Evolutionary conservation across 2,329 filamentous ascomycete species (phyloP).

Genomic region (Penicillium sp.): DNA sequence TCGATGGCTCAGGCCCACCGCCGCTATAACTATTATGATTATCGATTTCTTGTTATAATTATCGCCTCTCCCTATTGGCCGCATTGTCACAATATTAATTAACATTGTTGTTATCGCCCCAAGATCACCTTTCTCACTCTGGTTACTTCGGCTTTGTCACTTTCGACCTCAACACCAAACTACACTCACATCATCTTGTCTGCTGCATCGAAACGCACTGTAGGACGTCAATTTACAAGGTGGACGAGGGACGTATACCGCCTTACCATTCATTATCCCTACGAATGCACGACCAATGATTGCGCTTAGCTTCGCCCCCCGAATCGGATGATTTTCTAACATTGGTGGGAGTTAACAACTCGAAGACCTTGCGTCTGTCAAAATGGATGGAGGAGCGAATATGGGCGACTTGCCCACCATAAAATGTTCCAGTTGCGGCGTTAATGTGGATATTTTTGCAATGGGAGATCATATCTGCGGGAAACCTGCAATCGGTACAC

Average conservation of each 20-base stretch:
- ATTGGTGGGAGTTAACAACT: slow-evolving; percentile 12
- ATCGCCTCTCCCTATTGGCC: slow-evolving; percentile 10
- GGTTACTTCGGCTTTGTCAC: neutral
- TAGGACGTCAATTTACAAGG: neutral
- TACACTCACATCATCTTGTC: neutral
- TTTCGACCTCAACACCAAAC: slow-evolving; percentile 4
- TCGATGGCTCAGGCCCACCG: slow-evolving; percentile 10
- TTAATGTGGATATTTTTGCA: slow-evolving; percentile 78
- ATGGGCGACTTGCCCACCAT: slow-evolving; percentile 78
- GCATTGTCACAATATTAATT: slow-evolving; percentile 8
- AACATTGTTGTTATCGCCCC: slow-evolving; percentile 9
- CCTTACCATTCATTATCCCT: neutral
- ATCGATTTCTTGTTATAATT: slow-evolving; percentile 16
- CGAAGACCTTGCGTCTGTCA: slow-evolving; percentile 47
- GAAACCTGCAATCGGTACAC: slow-evolving; percentile 45
- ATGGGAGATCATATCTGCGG: slow-evolving; percentile 85
- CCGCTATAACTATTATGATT: slow-evolving; percentile 13
- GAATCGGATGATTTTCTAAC: slow-evolving; percentile 21
- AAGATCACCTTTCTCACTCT: slow-evolving; percentile 4
- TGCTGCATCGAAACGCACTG: neutral
- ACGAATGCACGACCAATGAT: slow-evolving; percentile 17
- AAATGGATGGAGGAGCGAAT: slow-evolving; percentile 51
- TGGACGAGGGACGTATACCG: neutral
- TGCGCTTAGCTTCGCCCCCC: slow-evolving; percentile 10
- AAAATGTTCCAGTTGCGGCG: slow-evolving; percentile 82